Percentiles rank a stretch among this genome's conserved stretches.
Evolutionary conservation across 2,329 filamentous ascomycete genomes (phyloP).

Genomic region (Claviceps monticola): DNA sequence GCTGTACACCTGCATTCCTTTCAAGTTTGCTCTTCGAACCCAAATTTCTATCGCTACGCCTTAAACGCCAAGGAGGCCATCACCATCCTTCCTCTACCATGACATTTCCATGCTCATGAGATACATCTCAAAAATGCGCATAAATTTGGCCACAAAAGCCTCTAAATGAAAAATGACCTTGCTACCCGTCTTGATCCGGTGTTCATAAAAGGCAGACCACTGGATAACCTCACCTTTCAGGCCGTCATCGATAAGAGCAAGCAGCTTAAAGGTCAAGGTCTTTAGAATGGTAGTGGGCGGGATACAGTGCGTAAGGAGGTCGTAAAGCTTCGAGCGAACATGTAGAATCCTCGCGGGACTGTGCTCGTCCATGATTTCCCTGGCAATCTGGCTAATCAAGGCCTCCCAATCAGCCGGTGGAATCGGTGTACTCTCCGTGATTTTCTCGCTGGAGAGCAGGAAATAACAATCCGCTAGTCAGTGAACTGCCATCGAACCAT

Average conservation of each 20-base stretch:
- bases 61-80: neutral
- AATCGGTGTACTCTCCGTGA: conserved; percentile 76
- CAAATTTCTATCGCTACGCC: neutral
- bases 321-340: conserved; percentile 89
- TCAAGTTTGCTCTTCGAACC: neutral
- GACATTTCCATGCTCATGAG: conserved; percentile 71
- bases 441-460: conserved; percentile 55
- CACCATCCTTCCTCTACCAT: neutral
- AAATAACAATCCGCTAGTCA: conserved; percentile 16
- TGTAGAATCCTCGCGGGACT: conserved; percentile 79
- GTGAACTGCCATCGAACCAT: neutral
- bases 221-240: conserved; percentile 86
- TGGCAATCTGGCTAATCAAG: conserved; percentile 76
- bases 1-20: neutral
- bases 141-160: conserved; percentile 97
- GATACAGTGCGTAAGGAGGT: conserved; percentile 93
- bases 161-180: conserved; percentile 98
- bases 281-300: conserved; percentile 89
- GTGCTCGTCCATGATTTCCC: conserved; percentile 85
- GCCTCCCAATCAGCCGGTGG: conserved; percentile 96
- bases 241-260: conserved; percentile 73
- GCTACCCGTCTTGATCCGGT: conserved; percentile 77
- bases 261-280: conserved; percentile 85
- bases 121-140: conserved; percentile 88
- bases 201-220: conserved; percentile 96